phyloP scores from a whole-genome alignment of 495 filamentous ascomycete species.

The Xylaria flabelliformis region DNA sequence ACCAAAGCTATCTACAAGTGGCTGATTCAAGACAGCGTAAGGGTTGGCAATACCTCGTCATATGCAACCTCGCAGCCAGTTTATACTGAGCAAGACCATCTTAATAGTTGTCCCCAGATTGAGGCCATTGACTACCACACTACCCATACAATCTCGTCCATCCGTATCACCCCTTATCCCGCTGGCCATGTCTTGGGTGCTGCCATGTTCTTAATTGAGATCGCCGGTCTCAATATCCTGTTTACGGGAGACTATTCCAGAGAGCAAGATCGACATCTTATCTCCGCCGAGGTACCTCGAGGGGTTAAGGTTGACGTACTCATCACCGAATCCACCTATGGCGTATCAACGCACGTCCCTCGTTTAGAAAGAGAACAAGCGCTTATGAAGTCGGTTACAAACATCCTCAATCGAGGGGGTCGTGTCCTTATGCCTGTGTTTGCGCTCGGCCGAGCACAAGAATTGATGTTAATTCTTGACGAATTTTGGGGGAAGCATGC shows the following conservation, averaged over 20 bases:
- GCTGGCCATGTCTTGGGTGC: conserved; percentile 97
- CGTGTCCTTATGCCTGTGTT: conserved; percentile 95
- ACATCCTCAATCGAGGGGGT: conserved; percentile 86
- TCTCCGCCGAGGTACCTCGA: conserved; percentile 85
- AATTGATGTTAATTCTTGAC: conserved; percentile 91
- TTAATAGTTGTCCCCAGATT: conserved; percentile 89
- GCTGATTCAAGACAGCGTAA: conserved; percentile 95
- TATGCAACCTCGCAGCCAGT: conserved; percentile 75
- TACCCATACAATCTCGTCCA: conserved; percentile 93
- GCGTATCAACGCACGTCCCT: conserved; percentile 88
- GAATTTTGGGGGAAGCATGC: conserved; percentile 92
- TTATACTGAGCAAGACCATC: conserved; percentile 92
- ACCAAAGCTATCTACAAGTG: conserved; percentile 99
- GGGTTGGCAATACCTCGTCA: conserved; percentile 81
- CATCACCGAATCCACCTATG: conserved; percentile 97
- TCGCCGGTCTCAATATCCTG: conserved; percentile 92
- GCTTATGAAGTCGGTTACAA: conserved; percentile 92
- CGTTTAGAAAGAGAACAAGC: conserved; percentile 87
- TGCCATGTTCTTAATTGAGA: conserved; percentile 97
- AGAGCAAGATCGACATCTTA: conserved; percentile 91
- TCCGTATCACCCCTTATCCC: conserved; percentile 94
- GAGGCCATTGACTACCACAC: conserved; percentile 99
- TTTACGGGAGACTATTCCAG: conserved; percentile 98
- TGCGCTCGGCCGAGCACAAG: conserved; percentile 90
- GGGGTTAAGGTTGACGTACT: conserved; percentile 90